Conservation (phyloP, 495 filamentous ascomycete species). For the Daldinia childiae region DNA sequence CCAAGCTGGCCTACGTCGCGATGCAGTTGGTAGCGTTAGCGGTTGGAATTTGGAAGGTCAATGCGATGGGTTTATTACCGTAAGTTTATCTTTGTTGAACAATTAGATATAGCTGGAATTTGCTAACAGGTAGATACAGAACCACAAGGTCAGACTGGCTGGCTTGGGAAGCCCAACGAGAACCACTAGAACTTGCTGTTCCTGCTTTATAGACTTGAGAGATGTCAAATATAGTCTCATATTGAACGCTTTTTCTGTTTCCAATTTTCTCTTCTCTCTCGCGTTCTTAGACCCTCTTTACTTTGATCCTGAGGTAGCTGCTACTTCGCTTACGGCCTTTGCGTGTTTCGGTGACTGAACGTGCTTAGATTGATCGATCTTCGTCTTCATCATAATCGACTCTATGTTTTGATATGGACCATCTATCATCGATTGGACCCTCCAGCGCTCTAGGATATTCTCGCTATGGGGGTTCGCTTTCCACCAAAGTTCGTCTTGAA, state of each 20-base stretch:
- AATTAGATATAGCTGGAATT: background rate
- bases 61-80: constrained; percentile 95
- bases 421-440: constrained; percentile 23
- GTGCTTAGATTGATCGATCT: background rate
- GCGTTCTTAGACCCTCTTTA: background rate
- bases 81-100: constrained; percentile 56
- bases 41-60: constrained; percentile 95
- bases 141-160: constrained; percentile 96
- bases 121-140: constrained; percentile 57
- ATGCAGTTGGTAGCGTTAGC: constrained; percentile 86
- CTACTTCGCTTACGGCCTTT: constrained; percentile 12
- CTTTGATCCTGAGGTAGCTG: constrained; percentile 30
- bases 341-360: background rate
- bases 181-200: constrained; percentile 76
- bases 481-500: constrained; percentile 3
- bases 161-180: constrained; percentile 87
- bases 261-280: background rate
- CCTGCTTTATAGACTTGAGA: constrained; percentile 58
- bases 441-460: constrained; percentile 20
- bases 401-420: constrained; percentile 28
- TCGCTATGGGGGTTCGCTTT: background rate
- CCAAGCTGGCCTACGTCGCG: constrained; percentile 85
- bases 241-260: background rate
- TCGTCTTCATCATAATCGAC: background rate
- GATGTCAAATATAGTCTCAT: background rate